These are phyloP conservation scores for Trichoderma orchidacearum DNA, from an alignment of 495 filamentous ascomycete species.

Conservation along the genomic window DNA sequence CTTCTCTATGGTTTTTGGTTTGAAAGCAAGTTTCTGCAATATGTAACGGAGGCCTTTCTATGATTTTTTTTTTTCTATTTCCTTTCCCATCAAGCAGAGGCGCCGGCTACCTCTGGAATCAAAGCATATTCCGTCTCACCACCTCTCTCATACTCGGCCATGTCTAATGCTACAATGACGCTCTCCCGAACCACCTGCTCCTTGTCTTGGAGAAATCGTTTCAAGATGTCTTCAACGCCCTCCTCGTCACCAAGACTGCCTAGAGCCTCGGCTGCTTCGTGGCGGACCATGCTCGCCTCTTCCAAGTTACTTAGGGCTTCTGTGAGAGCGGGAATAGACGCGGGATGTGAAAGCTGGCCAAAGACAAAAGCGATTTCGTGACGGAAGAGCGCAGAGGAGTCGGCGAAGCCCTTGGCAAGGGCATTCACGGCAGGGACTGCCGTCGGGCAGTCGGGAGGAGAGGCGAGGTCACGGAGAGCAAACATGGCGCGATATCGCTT, in stretches of 20 bases:
- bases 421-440: constrained; percentile 72
- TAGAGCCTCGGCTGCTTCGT: constrained; percentile 96
- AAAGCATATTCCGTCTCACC: constrained; percentile 83
- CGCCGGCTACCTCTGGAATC: constrained; percentile 45
- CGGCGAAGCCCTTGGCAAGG: constrained; percentile 73
- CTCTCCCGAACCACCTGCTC: constrained; percentile 92
- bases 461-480: constrained; percentile 81
- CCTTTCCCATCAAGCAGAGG: constrained; percentile 11
- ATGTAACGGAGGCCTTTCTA: not conserved
- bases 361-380: constrained; percentile 99
- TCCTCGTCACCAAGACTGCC: constrained; percentile 89
- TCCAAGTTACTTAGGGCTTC: constrained; percentile 60
- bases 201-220: constrained; percentile 72
- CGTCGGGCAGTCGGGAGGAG: constrained; percentile 78
- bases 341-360: constrained; percentile 87
- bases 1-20: not conserved
- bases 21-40: not conserved
- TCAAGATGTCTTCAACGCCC: constrained; percentile 76
- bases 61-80: constrained; percentile 2
- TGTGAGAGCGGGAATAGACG: constrained; percentile 83
- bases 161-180: constrained; percentile 88
- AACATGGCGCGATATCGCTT: constrained; percentile 97
- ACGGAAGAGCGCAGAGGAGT: constrained; percentile 86
- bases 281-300: constrained; percentile 90
- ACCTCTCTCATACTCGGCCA: constrained; percentile 93